Evolutionary conservation across 768 basidiomycete genomes (phyloP).

Genomic region (Lentinula boryana): DNA sequence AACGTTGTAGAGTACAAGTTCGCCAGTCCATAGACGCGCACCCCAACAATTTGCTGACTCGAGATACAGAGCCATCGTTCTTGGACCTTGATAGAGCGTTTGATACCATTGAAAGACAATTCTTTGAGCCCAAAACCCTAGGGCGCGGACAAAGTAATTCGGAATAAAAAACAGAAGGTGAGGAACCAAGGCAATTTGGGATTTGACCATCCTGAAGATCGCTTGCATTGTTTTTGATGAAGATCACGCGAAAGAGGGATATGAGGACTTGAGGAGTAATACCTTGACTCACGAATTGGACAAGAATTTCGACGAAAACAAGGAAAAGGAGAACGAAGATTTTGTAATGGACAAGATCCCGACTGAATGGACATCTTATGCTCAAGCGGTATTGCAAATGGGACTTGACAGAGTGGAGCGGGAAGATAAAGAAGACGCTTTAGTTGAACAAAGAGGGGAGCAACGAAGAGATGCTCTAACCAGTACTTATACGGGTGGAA

Average conservation of each 20-base stretch:
- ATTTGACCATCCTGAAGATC: not conserved
- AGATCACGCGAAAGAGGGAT: not conserved
- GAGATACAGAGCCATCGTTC: no score
- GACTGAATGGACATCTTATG: not conserved
- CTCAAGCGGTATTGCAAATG: not conserved
- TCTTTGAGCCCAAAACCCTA: no score
- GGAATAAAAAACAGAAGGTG: not conserved
- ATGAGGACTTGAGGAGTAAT: not conserved
- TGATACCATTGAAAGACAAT: no score
- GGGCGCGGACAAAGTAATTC: no score
- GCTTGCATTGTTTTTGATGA: not conserved
- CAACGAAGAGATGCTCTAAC: not conserved
- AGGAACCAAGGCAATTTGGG: not conserved
- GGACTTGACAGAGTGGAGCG: not conserved
- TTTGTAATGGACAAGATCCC: not conserved
- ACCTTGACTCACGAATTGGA: not conserved
- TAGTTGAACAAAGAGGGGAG: not conserved
- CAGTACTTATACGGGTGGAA: no score
- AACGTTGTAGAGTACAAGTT: no score
- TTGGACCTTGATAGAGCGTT: no score
- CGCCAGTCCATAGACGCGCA: no score
- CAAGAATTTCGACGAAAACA: not conserved
- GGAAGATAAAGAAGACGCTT: not conserved
- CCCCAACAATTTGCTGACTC: no score
- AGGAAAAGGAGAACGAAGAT: not conserved